Base-by-base conservation (phyloP, 2,329 filamentous ascomycete genomes). In the Aspergillus ochraceoroseus region DNA sequence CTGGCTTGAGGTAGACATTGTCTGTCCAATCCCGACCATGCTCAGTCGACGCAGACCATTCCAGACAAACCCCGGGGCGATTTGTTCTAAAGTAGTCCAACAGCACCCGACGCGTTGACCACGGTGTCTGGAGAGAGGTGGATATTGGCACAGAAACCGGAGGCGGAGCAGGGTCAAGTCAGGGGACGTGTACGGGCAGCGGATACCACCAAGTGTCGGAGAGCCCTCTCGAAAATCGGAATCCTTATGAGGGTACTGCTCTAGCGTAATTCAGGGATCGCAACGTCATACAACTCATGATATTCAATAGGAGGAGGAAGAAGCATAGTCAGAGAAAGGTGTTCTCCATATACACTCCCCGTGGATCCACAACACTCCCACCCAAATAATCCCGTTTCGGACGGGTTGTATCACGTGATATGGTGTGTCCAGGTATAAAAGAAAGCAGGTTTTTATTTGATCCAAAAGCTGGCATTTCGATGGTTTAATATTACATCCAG, bases 1-100 rank as follows among this genome's bases (percentile, higher is more conserved):
- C 44, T 64, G 59, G 52, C 54, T 66, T 49, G 60, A 53, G 34
- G 54, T 63, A 40, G 63, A 63, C 58, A 65, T 61, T 44, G 53
- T 62, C 52, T 62, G 57, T 55, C 61, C 57, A 53, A 59, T 52
- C 55, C 54, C 58, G 46, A 64, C 61, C 58, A 61, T 61, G 39
- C 48, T 58, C 49, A 58, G 40, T 42, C 39, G 46, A 49, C 53
- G 58, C 55, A 51, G 52, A 63, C 52, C 63, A 66, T 67, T 51
- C 55, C 56, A 61, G 48, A 7, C 18, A 28, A 18, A 7, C 32
- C n/a, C 27, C 11, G n/a, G 33, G 23, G 12, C 19, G 25, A 23
- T 33, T 17, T 31, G 31, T 15, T 36, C 15, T n/a, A n/a, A n/a
- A 38, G 12, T 32, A 12, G 22, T 22, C 30, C 36, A 40, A 34